Base-by-base conservation (phyloP, 1,284 basidiomycete genomes). In the Ustilago nuda region DNA sequence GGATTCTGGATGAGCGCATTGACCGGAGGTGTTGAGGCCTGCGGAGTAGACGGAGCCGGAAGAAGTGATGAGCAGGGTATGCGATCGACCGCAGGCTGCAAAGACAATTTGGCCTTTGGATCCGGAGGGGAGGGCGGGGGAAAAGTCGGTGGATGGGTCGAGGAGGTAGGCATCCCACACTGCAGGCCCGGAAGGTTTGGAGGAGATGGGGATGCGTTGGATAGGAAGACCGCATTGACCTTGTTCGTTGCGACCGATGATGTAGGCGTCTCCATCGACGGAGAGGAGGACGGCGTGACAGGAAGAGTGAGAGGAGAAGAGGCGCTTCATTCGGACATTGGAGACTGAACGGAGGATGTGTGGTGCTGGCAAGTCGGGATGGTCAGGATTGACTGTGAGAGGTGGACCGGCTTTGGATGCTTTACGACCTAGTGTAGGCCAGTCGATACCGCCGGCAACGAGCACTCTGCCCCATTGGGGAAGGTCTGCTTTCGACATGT, bases 301-400 rank as follows among this genome's bases (percentile, higher is more conserved):
- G 41, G 73, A 75, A 46, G 68, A 74, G 72, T 79, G 82, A 41
- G 76, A 81, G 23, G 77, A 67, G 37, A 80, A 63, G 45, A 84
- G 66, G 50, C 72, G 70, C 30, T 53, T 64, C 56, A 82, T 79
- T 48, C 72, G 70, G 55, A 96, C 89, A 82, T 95, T 94, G 84
- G 91, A 89, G 32, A 98, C 88, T 0, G 93, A 93, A 60, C 95
- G 92, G 43, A 97, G 89, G 82, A 96, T 94, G 85, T 94, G 90
- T 0, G 95, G 94, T 84, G 92, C 90, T 53, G 91, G 89, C 5
- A 98, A 89, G 88, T 97, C 94, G 7, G 93, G 92, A 60, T 67
- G 73, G 17, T 72, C 61, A 39, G 76, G 68, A 19, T 72, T 75
- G 57, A 65, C 54, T 23, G 51, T 54, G 48, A 72, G 76, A 17